These are phyloP conservation scores for Pouteria glomerata DNA, from an alignment of 148 eudicot genomes.

Conservation along the genomic window DNA sequence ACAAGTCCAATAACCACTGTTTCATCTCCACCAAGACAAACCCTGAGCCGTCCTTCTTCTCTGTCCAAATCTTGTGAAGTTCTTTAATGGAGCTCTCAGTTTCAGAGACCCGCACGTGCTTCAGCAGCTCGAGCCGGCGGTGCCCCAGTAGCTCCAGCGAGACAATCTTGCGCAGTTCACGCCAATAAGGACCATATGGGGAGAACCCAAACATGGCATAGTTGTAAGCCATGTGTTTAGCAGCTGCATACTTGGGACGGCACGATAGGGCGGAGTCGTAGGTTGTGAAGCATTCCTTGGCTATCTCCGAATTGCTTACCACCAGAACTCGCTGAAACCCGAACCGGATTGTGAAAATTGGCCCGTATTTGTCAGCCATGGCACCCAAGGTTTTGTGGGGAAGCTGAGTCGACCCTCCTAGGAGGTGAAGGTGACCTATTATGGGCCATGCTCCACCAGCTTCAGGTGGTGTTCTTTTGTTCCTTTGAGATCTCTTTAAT, in stretches of 20 bases:
- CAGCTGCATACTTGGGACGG: neutral
- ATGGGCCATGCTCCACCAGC: neutral
- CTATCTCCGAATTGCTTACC: too few species aligned
- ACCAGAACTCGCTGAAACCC: conserved; percentile 5
- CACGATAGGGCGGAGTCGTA: neutral
- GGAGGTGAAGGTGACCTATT: neutral
- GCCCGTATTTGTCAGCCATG: too few species aligned
- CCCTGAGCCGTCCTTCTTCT: neutral
- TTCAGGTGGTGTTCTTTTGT: too few species aligned
- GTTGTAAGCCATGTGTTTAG: neutral
- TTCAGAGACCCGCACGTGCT: conserved; percentile 9
- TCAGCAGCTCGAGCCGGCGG: conserved; percentile 6
- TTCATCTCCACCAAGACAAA: conserved; percentile 5
- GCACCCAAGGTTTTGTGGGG: too few species aligned
- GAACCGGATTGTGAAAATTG: too few species aligned
- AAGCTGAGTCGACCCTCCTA: too few species aligned
- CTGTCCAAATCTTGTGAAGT: neutral
- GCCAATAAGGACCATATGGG: conserved; percentile 14
- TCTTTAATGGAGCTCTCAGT: conserved; percentile 3
- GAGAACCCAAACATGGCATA: conserved; percentile 11
- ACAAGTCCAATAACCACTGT: neutral
- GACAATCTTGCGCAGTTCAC: neutral
- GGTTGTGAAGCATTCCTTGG: too few species aligned
- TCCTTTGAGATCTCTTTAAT: too few species aligned
- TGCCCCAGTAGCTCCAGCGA: conserved; percentile 3